phyloP scores from a whole-genome alignment of 139 green algal genomes.

The Coccomyxa sp. region DNA sequence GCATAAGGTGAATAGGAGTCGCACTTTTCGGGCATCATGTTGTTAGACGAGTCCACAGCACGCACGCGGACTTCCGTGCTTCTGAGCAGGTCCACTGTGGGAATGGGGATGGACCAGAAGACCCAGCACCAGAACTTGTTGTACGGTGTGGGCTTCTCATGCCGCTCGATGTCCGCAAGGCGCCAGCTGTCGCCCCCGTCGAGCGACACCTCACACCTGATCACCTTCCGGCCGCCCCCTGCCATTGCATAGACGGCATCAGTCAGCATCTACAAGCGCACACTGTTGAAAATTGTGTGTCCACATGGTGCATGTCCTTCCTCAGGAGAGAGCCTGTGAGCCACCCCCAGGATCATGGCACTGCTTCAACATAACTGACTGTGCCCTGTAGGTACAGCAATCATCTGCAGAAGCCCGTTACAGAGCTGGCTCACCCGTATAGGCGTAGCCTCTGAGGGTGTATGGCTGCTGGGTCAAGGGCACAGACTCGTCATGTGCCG shows the following conservation, averaged over 20 bases:
- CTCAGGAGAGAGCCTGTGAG: no score
- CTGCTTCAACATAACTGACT: no score
- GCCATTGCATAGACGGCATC: no score
- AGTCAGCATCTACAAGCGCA: no score
- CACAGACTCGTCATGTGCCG: slow-evolving; percentile 87
- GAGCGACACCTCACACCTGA: slow-evolving; percentile 86
- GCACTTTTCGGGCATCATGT: slow-evolving; percentile 69
- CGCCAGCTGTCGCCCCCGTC: slow-evolving; percentile 82
- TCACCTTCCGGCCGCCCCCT: slow-evolving; percentile 86
- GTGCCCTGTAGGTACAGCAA: no score
- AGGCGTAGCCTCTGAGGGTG: slow-evolving; percentile 78
- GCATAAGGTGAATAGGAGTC: not conserved
- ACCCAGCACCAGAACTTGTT: slow-evolving; percentile 91
- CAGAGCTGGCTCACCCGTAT: slow-evolving; percentile 68
- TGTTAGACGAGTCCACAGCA: slow-evolving; percentile 80
- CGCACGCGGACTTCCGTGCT: slow-evolving; percentile 66
- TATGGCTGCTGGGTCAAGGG: slow-evolving; percentile 51
- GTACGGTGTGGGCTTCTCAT: slow-evolving; percentile 58
- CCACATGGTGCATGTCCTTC: no score
- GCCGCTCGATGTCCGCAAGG: slow-evolving; percentile 65
- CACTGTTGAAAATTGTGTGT: no score
- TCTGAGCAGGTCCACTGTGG: slow-evolving; percentile 56
- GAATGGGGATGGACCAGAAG: slow-evolving; percentile 65
- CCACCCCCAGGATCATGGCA: not conserved
- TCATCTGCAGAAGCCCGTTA: no score